Evolutionary conservation across 495 filamentous ascomycete species (phyloP), one percentile per base, ranked within the genome.

Genomic region (Trypethelium eluteriae): DNA sequence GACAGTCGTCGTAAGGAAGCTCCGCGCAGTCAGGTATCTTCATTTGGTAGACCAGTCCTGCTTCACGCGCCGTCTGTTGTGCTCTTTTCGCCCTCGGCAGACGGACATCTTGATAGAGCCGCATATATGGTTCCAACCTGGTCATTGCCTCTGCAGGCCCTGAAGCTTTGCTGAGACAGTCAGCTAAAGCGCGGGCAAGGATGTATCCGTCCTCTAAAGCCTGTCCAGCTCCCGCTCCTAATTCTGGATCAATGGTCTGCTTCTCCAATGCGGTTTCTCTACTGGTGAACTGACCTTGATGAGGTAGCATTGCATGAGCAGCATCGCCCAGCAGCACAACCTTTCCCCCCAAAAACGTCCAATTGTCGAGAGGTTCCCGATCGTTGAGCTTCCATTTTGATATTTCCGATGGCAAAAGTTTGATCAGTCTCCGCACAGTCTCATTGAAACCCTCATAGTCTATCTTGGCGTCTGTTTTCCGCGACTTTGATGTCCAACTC

Each of bases 141-240:
- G 18, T n/a, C 6, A 9, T 59, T 59, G 2, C 53, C 7, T 59
- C 53, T 5, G 6, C 7, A 6, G 53, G 32, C 18, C 14, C 4
- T 35, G 53, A 36, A 7, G 53, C 25, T 59, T 10, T 36, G 32
- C 32, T 32, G 18, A 59, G n/a, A 32, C 53, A 59, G 53, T 59
- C 53, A 59, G 32, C 53, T 36, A 59, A 59, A 36, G 53, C 53
- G 32, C 53, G 53, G 25, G 66, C 68, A 41, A 76, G 62, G 32
- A 76, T 68, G 63, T 70, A 71, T 4, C 73, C 73, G 67, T 76
- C 74, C 67, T 76, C 73, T 47, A 75, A 69, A 5, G 70, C 72
- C 59, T 70, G 67, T 1, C 67, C 72, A 35, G 73, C 70, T 1
- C 74, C 72, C n/a, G 65, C 64, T 14, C 70, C 72, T 59, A 36